Evolutionary conservation across 768 basidiomycete genomes (phyloP).

Genomic region (Collybia sordida): DNA sequence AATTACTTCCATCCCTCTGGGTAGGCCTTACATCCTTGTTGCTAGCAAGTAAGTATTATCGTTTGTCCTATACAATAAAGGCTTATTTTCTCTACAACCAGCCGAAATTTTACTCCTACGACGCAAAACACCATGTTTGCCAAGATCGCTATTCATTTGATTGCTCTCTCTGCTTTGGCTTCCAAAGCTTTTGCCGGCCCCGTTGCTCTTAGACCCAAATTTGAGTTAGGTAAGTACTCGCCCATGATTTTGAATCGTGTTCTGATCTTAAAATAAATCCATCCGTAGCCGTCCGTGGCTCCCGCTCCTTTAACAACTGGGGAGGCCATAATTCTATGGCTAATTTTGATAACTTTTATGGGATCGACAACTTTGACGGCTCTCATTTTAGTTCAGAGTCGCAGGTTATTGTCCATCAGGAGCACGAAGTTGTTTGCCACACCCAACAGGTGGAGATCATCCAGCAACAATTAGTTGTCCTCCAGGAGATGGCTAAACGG

Average conservation of each 20-base stretch:
- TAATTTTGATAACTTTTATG: conserved; percentile 48
- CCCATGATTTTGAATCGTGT: neutral
- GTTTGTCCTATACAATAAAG: conserved; percentile 5
- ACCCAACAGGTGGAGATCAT: conserved; percentile 36
- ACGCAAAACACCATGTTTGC: conserved; percentile 34
- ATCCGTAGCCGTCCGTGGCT: conserved; percentile 12
- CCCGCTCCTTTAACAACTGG: conserved; percentile 34
- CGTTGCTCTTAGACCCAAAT: conserved; percentile 21
- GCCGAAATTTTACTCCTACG: conserved; percentile 15
- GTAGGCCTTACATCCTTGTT: conserved; percentile 29
- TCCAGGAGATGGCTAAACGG: conserved; percentile 48
- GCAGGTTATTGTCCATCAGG: conserved; percentile 31
- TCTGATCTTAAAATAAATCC: neutral
- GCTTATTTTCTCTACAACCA: neutral
- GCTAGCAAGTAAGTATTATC: conserved; percentile 21
- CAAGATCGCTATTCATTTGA: conserved; percentile 30
- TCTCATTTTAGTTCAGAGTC: conserved; percentile 20
- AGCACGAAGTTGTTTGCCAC: conserved; percentile 39
- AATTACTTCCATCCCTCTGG: conserved; percentile 18
- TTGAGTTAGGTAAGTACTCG: conserved; percentile 23
- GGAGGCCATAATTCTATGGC: conserved; percentile 33
- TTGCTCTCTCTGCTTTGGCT: conserved; percentile 30
- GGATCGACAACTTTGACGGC: conserved; percentile 41
- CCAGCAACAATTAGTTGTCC: conserved; percentile 44
- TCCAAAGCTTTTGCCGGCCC: conserved; percentile 30